Percentiles rank a stretch among this genome's conserved stretches.
Evolutionary conservation across 805 yeast species (phyloP).

Genomic region (Tetrapisispora taiwanensis): DNA sequence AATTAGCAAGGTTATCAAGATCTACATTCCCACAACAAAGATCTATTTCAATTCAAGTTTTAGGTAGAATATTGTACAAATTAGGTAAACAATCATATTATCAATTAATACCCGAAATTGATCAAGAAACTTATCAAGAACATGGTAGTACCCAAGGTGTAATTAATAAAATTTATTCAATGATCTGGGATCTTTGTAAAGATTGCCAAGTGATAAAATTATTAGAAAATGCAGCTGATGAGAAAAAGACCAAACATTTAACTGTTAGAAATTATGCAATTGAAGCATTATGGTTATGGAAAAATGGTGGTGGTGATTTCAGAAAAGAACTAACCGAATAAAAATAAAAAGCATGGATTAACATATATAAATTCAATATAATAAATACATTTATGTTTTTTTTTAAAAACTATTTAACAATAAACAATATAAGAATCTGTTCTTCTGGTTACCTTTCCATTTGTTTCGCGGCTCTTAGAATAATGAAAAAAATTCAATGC

Average conservation of each 20-base stretch:
- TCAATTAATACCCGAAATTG: constrained; percentile 40
- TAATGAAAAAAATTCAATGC: too few relatives aligned
- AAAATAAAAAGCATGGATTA: too few relatives aligned
- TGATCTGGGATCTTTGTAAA: constrained; percentile 64
- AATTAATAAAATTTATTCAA: constrained; percentile 30
- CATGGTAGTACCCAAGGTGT: constrained; percentile 31
- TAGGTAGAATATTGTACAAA: constrained; percentile 80
- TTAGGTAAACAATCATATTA: constrained; percentile 54
- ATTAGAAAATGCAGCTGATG: constrained; percentile 60
- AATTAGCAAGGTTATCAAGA: constrained; percentile 67
- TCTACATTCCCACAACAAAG: constrained; percentile 80
- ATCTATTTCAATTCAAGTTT: constrained; percentile 71
- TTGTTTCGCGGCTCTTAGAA: too few relatives aligned
- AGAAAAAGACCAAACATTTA: constrained; percentile 47
- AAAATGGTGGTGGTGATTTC: constrained; percentile 36
- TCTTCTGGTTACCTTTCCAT: too few relatives aligned
- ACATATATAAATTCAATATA: too few relatives aligned
- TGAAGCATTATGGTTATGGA: constrained; percentile 90
- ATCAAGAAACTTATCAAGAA: constrained; percentile 30
- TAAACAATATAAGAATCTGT: too few relatives aligned
- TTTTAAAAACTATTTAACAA: too few relatives aligned
- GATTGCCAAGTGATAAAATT: constrained; percentile 54
- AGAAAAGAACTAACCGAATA: not conserved
- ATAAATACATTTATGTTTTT: too few relatives aligned
- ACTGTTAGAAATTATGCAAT: constrained; percentile 75